These are phyloP conservation scores for Juncus effusus DNA, from an alignment of 176 grass and related monocot genomes.

Conservation along the genomic window DNA sequence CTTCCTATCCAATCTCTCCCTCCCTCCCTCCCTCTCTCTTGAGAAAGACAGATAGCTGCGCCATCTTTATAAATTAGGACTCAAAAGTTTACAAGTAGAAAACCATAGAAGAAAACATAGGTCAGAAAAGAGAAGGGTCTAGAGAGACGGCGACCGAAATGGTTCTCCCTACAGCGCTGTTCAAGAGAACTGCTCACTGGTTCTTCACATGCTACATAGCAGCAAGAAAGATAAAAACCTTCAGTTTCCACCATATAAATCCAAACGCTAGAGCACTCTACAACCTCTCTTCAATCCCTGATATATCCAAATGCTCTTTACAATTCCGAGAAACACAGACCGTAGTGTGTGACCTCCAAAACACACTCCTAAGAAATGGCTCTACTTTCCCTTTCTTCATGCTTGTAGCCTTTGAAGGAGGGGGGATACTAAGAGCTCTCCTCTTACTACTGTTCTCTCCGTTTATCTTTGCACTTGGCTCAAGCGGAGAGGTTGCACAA, in stretches of 20 bases:
- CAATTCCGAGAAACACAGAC: conserved; percentile 12
- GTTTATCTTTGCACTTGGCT: conserved; percentile 44
- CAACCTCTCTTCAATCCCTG: conserved; percentile 13
- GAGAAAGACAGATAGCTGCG: neutral
- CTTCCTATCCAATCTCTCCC: neutral
- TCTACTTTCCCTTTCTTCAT: conserved; percentile 90
- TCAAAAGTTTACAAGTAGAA: conserved; percentile 2
- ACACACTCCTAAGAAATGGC: conserved; percentile 40
- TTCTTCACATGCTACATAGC: conserved; percentile 46
- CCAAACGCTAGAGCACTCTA: neutral
- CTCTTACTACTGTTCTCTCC: conserved; percentile 53
- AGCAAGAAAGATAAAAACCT: conserved; percentile 38
- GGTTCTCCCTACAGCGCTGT: conserved; percentile 43
- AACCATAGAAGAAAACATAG: conserved; percentile 1
- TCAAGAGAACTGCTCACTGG: conserved; percentile 61
- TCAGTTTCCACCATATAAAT: conserved; percentile 40
- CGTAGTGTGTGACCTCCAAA: conserved; percentile 59
- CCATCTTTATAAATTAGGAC: neutral
- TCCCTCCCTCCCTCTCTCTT: neutral
- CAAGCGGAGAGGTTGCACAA: conserved; percentile 23
- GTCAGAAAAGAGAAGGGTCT: neutral
- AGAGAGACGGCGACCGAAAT: conserved; percentile 26
- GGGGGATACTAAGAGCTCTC: conserved; percentile 49
- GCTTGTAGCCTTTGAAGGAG: conserved; percentile 84
- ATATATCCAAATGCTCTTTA: conserved; percentile 21